Evolutionary conservation across 768 basidiomycete species (phyloP), one percentile per base, ranked within the genome.

Genomic region (Boletus barrowsii): DNA sequence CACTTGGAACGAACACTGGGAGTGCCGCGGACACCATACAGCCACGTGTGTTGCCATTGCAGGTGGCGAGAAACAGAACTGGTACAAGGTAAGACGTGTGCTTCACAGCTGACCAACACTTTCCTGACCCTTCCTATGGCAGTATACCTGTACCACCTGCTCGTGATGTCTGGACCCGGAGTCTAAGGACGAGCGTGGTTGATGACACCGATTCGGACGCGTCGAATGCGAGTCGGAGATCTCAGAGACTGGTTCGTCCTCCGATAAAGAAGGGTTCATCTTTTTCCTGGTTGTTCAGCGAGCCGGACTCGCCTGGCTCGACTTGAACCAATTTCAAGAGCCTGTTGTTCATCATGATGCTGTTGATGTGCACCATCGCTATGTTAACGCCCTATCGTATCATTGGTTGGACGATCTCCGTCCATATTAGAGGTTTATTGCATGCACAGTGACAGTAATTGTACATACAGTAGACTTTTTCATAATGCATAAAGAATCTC

Each of bases 191-290:
- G 17, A 6, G 0, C 4, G 17, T 22, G 8, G 55, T 42, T 3
- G 50, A 61, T 24, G 55, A 58, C 10, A 43, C 48, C 10, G 62
- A 68, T 36, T 71, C 68, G 5, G 62, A 62, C 20, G n/a, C 45
- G 32, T 69, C 67, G 26, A 40, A 53, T 30, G 17, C 32, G 8
- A 49, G 44, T 10, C 42, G 52, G 22, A 37, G 47, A 17, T 66
- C 57, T 30, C 59, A 56, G 39, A 54, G 46, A 51, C 17, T 60
- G 39, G 51, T 37, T 14, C 53, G 53, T 3, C 33, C 41, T 10
- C 13, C n/a, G 13, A 52, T 55, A 2, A 57, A 30, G 33, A 48
- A 51, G 36, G 13, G 24, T 2, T 36, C 26, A 6, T 3, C 10
- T 18, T 0, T 10, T 22, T 0, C 33, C 10, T 69, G 68, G 68